Evolutionary conservation across 2,329 filamentous ascomycete species (phyloP).

Genomic region (Blumeria hordei): DNA sequence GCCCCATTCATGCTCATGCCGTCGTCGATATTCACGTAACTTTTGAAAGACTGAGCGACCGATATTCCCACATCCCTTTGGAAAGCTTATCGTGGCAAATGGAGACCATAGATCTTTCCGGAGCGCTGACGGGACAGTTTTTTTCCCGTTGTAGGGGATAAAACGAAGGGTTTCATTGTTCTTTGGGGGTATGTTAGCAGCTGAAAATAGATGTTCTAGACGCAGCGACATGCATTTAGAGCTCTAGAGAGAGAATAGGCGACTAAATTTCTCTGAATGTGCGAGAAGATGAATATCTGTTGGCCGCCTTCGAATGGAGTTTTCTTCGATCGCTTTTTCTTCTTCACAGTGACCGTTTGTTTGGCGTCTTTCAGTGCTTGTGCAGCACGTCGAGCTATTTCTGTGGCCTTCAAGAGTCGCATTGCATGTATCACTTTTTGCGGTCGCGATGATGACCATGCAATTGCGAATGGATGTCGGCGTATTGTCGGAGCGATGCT

Average conservation of each 20-base stretch:
- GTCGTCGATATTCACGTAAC: conserved; percentile 36
- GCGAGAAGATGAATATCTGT: conserved; percentile 17
- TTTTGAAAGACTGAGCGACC: conserved; percentile 37
- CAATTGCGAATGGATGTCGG: no score
- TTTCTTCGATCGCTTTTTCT: conserved; percentile 1
- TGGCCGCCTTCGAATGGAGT: conserved; percentile 13
- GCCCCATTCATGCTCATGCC: conserved; percentile 38
- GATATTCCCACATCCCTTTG: conserved; percentile 23
- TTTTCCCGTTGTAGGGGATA: conserved; percentile 42
- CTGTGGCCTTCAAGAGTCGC: neutral
- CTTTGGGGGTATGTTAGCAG: conserved; percentile 8
- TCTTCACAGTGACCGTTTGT: neutral
- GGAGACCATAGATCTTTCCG: conserved; percentile 45
- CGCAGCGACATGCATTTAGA: conserved; percentile 13
- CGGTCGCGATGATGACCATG: no score
- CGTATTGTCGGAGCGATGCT: no score
- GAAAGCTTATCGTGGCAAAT: conserved; percentile 34
- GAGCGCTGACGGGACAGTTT: conserved; percentile 34
- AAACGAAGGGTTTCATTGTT: conserved; percentile 27
- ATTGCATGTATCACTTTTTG: neutral
- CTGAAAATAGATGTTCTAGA: neutral
- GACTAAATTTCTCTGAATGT: conserved; percentile 18
- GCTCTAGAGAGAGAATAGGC: conserved; percentile 17
- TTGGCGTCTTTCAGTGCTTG: conserved; percentile 3
- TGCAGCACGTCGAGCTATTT: conserved; percentile 2